Base-by-base conservation (phyloP, 306 rosid genomes). In the Fragaria nilgerrensis region DNA sequence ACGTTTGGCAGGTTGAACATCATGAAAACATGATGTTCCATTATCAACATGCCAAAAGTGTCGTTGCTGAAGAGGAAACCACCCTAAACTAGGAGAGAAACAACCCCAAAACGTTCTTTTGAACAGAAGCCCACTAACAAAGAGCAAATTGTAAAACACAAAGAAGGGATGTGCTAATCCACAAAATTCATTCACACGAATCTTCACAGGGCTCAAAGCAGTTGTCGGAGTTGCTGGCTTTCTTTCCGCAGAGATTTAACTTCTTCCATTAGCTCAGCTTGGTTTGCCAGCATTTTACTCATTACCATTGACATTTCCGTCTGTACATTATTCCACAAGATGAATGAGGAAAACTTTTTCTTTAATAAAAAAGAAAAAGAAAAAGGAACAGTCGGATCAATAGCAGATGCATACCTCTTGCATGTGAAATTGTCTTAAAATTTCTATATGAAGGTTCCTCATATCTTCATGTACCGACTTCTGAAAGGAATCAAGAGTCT, bases 371-470 rank as follows among this genome's bases (percentile, higher is more conserved):
- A 27, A 27, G 27, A 27, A 27, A 27, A 65, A 44, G 1, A 36
- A 36, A 34, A 36, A 37, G 58, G 22, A 61, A 55, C 15, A 48
- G 61, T 20, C 36, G 45, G 63, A 75, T 39, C 39, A 50, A 67
- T 25, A 77, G 76, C n/a, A 77, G 56, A 72, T 74, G 81, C 84
- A 50, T 85, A 96, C 99, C 98, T 92, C 98, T 75, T 96, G 98
- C 90, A 91, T 83, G 77, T 96, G 99, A 81, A 92, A 96, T 79
- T 96, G 98, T 81, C 98, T 87, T 79, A 96, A 81, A 80, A 88
- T 80, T 89, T 96, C 99, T 74, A 96, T 86, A 83, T 96, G 99
- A 86, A 96, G 98, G 86, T 92, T 96, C 85, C 96, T 88, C 91
- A 85, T 87, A 80, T 92, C 98, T 84, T 87, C 93, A 9, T 92